Evolutionary conservation across 768 basidiomycete species (phyloP).

Genomic region (Leccinellum luteum): DNA sequence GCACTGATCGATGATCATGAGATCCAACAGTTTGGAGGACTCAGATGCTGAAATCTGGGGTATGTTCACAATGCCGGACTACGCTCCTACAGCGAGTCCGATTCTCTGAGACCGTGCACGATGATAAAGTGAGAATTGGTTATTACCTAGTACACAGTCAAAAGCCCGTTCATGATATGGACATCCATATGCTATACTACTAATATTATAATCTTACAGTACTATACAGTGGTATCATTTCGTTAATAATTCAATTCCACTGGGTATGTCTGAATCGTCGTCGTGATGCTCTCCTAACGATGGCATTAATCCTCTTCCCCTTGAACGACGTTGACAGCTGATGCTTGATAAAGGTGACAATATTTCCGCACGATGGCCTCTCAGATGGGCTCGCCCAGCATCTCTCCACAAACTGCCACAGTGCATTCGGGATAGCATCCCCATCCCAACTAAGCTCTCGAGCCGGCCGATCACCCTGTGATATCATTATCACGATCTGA

Average conservation of each 20-base stretch:
- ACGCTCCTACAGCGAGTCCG: no score
- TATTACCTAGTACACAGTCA: no score
- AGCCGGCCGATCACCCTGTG: slow-evolving; percentile 3
- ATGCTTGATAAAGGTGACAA: slow-evolving; percentile 16
- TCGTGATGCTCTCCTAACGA: not conserved
- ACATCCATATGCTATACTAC: no score
- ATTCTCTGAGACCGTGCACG: no score
- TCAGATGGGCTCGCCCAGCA: slow-evolving; percentile 21
- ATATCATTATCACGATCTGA: slow-evolving; percentile 25
- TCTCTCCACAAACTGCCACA: slow-evolving; percentile 22
- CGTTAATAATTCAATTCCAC: not conserved
- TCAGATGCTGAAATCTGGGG: no score
- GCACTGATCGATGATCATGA: no score
- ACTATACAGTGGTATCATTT: not conserved
- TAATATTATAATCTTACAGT: not conserved
- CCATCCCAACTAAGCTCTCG: slow-evolving; percentile 23
- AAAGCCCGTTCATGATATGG: no score
- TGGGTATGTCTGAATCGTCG: not conserved
- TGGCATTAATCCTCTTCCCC: not conserved
- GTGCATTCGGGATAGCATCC: slow-evolving; percentile 15
- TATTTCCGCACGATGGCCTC: slow-evolving; percentile 14
- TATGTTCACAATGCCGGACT: no score
- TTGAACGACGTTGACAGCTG: not conserved
- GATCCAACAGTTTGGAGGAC: no score
- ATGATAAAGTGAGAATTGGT: no score